Percentiles rank a stretch among this genome's conserved stretches.
Evolutionary conservation across 2,329 filamentous ascomycete genomes (phyloP).

Genomic region (Diaporthe ilicicola): DNA sequence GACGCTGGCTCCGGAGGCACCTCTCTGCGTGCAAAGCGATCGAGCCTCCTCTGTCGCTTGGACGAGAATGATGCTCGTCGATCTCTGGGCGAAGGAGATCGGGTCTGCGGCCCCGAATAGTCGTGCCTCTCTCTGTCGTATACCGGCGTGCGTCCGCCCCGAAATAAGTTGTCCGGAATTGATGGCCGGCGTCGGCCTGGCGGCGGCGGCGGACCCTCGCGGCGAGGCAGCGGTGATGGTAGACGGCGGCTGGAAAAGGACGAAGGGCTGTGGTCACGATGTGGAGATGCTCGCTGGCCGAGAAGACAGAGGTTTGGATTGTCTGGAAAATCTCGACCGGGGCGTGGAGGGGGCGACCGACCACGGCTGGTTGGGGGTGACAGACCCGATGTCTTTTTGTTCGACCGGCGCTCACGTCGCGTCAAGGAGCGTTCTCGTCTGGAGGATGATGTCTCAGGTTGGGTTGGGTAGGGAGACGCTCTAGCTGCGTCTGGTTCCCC

Average conservation of each 20-base stretch:
- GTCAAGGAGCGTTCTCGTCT: conserved; percentile 38
- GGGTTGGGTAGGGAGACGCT: conserved; percentile 25
- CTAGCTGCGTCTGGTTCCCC: conserved; percentile 26
- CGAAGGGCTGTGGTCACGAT: conserved; percentile 34
- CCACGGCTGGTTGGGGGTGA: conserved; percentile 35
- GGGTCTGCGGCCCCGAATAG: conserved; percentile 26
- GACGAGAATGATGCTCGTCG: conserved; percentile 22
- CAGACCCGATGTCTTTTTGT: conserved; percentile 36
- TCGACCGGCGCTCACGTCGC: conserved; percentile 38
- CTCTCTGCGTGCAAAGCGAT: background rate
- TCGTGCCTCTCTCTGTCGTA: conserved; percentile 1
- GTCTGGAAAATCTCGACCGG: conserved; percentile 25
- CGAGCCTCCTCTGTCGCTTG: conserved; percentile 45
- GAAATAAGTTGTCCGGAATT: conserved; percentile 37
- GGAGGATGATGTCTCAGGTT: conserved; percentile 30
- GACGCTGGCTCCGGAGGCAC: conserved; percentile 49
- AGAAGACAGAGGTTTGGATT: conserved; percentile 35
- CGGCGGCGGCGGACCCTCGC: conserved; percentile 1
- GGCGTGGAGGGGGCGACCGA: conserved; percentile 40
- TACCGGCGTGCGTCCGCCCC: conserved; percentile 34
- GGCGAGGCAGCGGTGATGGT: conserved; percentile 30
- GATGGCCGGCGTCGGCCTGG: conserved; percentile 35
- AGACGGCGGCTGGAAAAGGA: conserved; percentile 38
- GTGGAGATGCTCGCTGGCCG: conserved; percentile 34
- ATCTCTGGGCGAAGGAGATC: conserved; percentile 24